Conservation (phyloP, 805 yeast genomes). For the Metschnikowia arizonensis region DNA sequence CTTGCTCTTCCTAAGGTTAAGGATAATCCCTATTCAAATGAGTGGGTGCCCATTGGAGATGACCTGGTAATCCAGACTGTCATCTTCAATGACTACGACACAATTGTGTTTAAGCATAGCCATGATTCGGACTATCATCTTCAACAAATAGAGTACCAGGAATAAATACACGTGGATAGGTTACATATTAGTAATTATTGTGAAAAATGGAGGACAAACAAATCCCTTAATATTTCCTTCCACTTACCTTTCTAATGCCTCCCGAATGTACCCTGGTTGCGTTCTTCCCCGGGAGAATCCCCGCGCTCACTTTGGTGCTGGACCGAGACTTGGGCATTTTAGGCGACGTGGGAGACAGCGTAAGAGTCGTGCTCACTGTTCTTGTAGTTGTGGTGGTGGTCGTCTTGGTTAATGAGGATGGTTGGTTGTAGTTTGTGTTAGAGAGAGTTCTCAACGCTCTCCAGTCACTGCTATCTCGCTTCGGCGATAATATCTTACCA, state of each 20-base stretch:
- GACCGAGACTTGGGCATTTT: constrained; percentile 16
- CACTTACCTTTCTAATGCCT: constrained; percentile 18
- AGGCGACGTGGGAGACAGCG: constrained; percentile 34
- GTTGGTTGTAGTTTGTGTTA: constrained; percentile 30
- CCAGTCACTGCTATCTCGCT: constrained; percentile 30
- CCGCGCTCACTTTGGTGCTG: constrained; percentile 14
- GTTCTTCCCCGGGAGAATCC: constrained; percentile 17
- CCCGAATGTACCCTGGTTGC: constrained; percentile 16
- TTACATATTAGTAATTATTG: neutral
- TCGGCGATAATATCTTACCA: constrained; percentile 22
- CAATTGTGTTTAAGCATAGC: constrained; percentile 37
- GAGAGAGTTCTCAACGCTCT: constrained; percentile 38
- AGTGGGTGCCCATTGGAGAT: constrained; percentile 32
- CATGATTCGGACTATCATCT: constrained; percentile 36
- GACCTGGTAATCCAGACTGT: constrained; percentile 28
- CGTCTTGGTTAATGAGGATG: constrained; percentile 38
- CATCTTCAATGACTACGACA: constrained; percentile 37
- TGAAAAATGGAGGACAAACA: neutral
- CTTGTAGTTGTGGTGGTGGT: constrained; percentile 49
- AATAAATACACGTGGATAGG: neutral
- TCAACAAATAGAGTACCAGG: constrained; percentile 11
- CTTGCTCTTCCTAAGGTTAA: constrained; percentile 43
- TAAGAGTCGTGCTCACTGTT: constrained; percentile 41
- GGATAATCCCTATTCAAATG: constrained; percentile 30
- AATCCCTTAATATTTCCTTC: constrained; percentile 10